Base-by-base conservation (phyloP, 2,329 filamentous ascomycete genomes). In the Dryadomyces sulphureus region DNA sequence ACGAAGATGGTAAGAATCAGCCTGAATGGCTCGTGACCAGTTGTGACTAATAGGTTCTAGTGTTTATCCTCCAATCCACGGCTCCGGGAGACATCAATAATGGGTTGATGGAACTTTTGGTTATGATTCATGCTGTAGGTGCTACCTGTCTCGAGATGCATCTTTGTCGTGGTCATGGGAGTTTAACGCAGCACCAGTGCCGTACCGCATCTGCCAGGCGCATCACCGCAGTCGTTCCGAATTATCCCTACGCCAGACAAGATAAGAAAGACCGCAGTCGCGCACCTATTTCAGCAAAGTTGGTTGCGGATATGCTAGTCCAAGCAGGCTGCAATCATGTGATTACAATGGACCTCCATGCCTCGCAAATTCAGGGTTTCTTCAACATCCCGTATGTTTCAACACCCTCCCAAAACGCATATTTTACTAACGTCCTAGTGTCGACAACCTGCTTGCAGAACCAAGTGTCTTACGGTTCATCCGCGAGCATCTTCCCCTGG, bases 251-350 rank as follows among this genome's bases (percentile, higher is more conserved):
- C 60, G 89, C 90, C 14, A 80, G 90, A 43, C 90, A 96, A 66
- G 92, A 96, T 65, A 96, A 96, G 72, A 96, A 96, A 67, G 53
- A 54, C 45, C 53, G 53, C 46, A 52, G 50, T 45, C 48, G 90
- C 53, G 90, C 92, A n/a, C 90, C 92, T 36, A 98, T 96, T 62
- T 93, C 85, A 38, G 90, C 90, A 20, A 93, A 92, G 63, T 73
- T 96, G 46, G 93, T 95, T 67, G 90, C 90, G 48, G 95, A 96
- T 66, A 95, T 96, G 89, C 73, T 96, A 47, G 87, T 94, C 63
- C 93, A 88, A 2, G 89, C 89, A 38, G 90, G 90, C 47, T 54
- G 49, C 51, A 55, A 57, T 49, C 56, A 58, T 48, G 83, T 94
- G 59, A 95, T 96, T 60, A 95, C 90, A 22, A 93, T 98, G 84